Evolutionary conservation across 352 stramenopile genomes (phyloP).

Genomic region (Elongisporangium prolatum): DNA sequence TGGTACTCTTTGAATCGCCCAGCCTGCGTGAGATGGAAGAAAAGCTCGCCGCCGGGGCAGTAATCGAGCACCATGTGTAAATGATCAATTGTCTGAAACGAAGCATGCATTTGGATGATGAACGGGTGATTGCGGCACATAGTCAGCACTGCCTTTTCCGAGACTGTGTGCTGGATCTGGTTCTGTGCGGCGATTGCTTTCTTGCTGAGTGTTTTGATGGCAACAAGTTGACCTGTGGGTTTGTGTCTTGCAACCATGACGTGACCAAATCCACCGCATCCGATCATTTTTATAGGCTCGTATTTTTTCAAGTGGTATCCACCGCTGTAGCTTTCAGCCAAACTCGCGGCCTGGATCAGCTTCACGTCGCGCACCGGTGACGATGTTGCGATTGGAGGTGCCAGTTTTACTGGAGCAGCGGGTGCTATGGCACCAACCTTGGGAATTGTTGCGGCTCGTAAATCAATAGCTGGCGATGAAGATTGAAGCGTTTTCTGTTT

Average conservation of each 20-base stretch:
- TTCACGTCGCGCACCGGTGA: slow-evolving; percentile 33
- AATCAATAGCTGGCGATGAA: not conserved
- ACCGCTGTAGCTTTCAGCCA: slow-evolving; percentile 79
- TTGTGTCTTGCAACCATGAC: slow-evolving; percentile 74
- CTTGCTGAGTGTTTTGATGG: slow-evolving; percentile 85
- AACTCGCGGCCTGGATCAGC: slow-evolving; percentile 62
- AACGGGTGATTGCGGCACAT: slow-evolving; percentile 89
- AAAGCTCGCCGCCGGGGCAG: slow-evolving; percentile 73
- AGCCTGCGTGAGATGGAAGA: slow-evolving; percentile 79
- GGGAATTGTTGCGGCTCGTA: not conserved
- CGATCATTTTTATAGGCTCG: slow-evolving; percentile 76
- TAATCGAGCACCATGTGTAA: slow-evolving; percentile 74
- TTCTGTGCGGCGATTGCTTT: slow-evolving; percentile 71
- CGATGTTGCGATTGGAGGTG: not conserved
- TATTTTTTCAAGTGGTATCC: slow-evolving; percentile 74
- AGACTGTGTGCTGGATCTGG: slow-evolving; percentile 81
- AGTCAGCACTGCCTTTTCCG: slow-evolving; percentile 84
- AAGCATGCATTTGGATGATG: slow-evolving; percentile 86
- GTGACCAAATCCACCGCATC: slow-evolving; percentile 83
- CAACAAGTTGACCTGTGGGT: slow-evolving; percentile 47
- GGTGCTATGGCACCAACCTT: not conserved
- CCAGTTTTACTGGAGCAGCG: not conserved
- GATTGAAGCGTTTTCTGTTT: not conserved
- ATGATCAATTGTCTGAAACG: slow-evolving; percentile 85
- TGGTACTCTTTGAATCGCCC: slow-evolving; percentile 75